Base-by-base conservation (phyloP, 2,329 filamentous ascomycete genomes). In the Dactylellina drechsleri region DNA sequence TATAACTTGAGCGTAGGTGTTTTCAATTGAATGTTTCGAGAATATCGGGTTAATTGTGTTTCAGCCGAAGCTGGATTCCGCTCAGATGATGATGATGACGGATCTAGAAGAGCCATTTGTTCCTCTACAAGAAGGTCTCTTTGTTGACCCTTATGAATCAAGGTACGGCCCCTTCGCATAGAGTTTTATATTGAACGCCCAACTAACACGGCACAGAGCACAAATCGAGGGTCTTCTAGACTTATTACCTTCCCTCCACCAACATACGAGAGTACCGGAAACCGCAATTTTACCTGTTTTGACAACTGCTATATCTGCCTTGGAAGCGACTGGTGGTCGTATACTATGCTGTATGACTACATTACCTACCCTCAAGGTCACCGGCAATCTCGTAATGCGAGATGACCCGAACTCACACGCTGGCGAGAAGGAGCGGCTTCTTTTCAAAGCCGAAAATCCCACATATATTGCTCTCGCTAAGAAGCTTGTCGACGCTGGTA, bases 41-140 rank as follows among this genome's bases (percentile, higher is more conserved):
- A 15, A 15, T 26, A 18, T 54, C 10, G n/a, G 12, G 13, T 18
- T 62, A 58, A 43, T 43, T 20, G 43, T 41, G 7, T 16, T 43
- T 28, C 81, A 92, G 89, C 83, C 92, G 43, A 86, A 86, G 47
- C 85, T 97, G 49, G 90, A 95, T 66, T 89, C 93, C 83, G 92
- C 95, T 8, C 95, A 99, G 81, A 97, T 99, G 92, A 88, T 99
- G 85, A 93, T 99, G 59, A 97, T 99, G 92, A 92, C 95, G 2
- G 95, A 99, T 81, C 87, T 99, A 57, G 93, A 98, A 79, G 95
- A 99, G 78, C 95, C 95, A 0, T 99, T 99, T 81, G 89, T 98
- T 15, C 93, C 95, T 1, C 85, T 99, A 16, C 92, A 91, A 77
- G 91, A 96, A 70, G 93, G 94, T 15, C 85, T 99, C 8, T 98